Conservation (phyloP, 345 rosid species). For the Arabidopsis arenosa region DNA sequence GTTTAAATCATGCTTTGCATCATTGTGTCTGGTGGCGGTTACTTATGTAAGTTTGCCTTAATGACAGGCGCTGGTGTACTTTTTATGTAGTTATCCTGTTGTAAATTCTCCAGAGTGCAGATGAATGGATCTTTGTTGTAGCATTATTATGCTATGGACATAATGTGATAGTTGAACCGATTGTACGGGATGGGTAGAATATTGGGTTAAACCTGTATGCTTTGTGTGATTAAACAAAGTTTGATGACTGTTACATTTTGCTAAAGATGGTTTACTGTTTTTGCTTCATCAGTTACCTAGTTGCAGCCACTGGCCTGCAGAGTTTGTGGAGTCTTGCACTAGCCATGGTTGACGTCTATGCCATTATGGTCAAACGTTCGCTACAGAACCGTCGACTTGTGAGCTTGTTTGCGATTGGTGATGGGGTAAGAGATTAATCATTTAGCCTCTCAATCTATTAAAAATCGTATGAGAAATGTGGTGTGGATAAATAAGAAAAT, state of each 20-base stretch:
- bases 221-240: not conserved
- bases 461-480: not conserved
- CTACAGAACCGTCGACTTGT: constrained; percentile 57
- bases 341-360: constrained; percentile 66
- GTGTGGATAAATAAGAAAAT: not conserved
- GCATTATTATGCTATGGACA: constrained; percentile 9
- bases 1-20: not conserved
- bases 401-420: constrained; percentile 70
- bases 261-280: constrained; percentile 29
- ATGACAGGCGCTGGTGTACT: not conserved
- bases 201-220: not conserved
- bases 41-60: not conserved
- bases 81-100: constrained; percentile 2
- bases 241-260: not conserved
- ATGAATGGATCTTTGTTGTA: not conserved
- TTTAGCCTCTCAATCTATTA: constrained; percentile 1
- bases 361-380: constrained; percentile 72
- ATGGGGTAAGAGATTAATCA: constrained; percentile 66
- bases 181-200: not conserved
- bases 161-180: not conserved
- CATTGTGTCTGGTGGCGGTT: constrained; percentile 3
- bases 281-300: constrained; percentile 65
- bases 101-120: not conserved
- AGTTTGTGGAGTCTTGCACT: constrained; percentile 78
- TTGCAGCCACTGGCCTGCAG: constrained; percentile 77